Evolutionary conservation across 1,284 basidiomycete genomes (phyloP), one percentile per base, ranked within the genome.

Genomic region (Psilocybe mexicana): DNA sequence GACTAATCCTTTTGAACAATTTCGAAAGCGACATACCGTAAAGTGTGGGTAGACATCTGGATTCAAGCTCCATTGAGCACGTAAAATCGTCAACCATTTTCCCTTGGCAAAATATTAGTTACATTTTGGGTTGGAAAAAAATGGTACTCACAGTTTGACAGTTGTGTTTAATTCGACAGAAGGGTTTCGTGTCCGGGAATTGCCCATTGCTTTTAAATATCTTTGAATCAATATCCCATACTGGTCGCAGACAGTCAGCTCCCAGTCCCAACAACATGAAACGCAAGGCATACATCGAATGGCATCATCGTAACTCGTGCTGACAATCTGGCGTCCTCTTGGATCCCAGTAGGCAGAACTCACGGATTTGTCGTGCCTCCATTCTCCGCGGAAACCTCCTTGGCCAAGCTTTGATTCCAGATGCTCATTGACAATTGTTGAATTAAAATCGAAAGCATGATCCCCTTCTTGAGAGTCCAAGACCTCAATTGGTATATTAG

Each of bases 291-390:
- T 67, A 92, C 90, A 63, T 65, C 88, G 77, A 38, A 93, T 64
- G 1, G 79, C 82, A 71, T 93, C 85, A 63, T 93, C 91, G 65
- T 93, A 92, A 67, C 85, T 85, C 4, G 91, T 93, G 70, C 88
- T 92, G 42, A 92, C 84, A 60, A 93, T 85, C 51, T 82, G 78
- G 36, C 86, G 80, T 10, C 90, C 90, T 56, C 85, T 76, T 6
- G 89, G 82, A 68, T 92, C 90, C 90, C 90, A 93, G 63, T 87
- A 92, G 0, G 88, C 91, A 7, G 91, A 85, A 62, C 86, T 92
- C 43, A 85, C 88, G 18, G 88, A 88, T 69, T 90, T 89, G 53
- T 82, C 79, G 66, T 93, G 91, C 10, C 70, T 69, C 78, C 82
- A 88, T 65, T 87, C 82, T 1, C 77, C 86, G 6, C 88, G 83